Conservation (phyloP, 2,329 filamentous ascomycete species). For the Diaporthe aspalathi region DNA sequence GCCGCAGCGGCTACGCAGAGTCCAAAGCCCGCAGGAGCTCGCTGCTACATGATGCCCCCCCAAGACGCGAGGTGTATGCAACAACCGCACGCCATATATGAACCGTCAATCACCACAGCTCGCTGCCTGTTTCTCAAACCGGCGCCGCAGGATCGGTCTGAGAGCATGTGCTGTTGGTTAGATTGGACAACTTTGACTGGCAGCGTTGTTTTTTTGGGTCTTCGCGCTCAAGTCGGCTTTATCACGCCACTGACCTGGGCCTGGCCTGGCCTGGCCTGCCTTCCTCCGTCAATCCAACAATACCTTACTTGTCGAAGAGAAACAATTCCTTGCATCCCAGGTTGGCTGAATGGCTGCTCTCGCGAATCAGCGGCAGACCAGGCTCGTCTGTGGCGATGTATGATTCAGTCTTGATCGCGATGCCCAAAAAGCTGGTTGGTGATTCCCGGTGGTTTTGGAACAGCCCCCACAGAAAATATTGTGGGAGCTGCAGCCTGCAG, state of each 20-base stretch:
- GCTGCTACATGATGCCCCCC: not conserved
- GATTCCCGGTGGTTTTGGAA: slow-evolving; percentile 10
- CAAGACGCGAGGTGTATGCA: slow-evolving; percentile 1
- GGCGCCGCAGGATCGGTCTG: not conserved
- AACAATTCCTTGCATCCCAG: not conserved
- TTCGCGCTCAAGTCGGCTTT: not conserved
- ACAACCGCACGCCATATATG: not conserved
- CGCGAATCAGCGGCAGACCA: not conserved
- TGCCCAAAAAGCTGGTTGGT: not conserved
- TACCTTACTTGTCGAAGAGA: not conserved
- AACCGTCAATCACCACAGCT: not conserved
- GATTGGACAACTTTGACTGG: not conserved
- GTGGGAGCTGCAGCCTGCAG: slow-evolving; percentile 20
- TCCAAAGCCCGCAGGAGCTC: not conserved
- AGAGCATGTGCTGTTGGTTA: not conserved
- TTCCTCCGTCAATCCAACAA: not conserved
- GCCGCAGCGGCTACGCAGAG: not conserved
- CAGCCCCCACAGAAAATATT: slow-evolving; percentile 27
- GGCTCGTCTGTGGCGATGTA: not conserved
- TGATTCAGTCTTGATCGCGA: slow-evolving; percentile 10
- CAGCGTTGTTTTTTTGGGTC: slow-evolving; percentile 11
- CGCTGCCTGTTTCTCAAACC: not conserved
- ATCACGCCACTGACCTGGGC: not conserved
- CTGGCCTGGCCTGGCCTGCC: not conserved
- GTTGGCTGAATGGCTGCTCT: not conserved